Percentiles rank a stretch among this genome's conserved stretches.
These are phyloP conservation scores for Eutrema japonicum DNA, from an alignment of 345 rosid genomes.

Conservation along the genomic window DNA sequence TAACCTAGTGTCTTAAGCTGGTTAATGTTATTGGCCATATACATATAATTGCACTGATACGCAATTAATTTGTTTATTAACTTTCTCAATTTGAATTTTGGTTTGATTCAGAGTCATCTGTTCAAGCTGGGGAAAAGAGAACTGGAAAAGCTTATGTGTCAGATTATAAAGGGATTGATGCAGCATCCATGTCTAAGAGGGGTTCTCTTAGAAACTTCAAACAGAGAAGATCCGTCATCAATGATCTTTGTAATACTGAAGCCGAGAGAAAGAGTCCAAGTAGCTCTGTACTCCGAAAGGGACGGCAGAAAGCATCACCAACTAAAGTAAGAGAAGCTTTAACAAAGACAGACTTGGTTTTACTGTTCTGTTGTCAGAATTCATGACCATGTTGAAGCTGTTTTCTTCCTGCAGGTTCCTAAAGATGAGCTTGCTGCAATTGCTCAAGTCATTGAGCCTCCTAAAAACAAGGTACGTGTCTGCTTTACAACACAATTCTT, in stretches of 20 bases:
- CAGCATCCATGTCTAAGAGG: constrained; percentile 52
- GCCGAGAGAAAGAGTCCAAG: constrained; percentile 48
- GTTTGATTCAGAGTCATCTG: constrained; percentile 56
- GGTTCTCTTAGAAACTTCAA: constrained; percentile 47
- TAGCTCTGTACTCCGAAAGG: constrained; percentile 52
- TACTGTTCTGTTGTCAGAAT: constrained; percentile 36
- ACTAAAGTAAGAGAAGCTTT: constrained; percentile 54
- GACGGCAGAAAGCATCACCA: constrained; percentile 64
- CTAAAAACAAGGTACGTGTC: constrained; percentile 53
- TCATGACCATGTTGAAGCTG: constrained; percentile 43
- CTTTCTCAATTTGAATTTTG: constrained; percentile 29
- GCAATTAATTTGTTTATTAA: constrained; percentile 1
- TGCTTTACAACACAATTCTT: constrained; percentile 20
- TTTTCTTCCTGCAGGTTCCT: constrained; percentile 52
- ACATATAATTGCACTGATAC: background rate
- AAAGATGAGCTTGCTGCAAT: constrained; percentile 52
- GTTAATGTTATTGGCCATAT: constrained; percentile 8
- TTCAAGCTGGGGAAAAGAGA: constrained; percentile 58
- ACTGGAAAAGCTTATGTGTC: constrained; percentile 48
- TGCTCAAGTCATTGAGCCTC: constrained; percentile 50
- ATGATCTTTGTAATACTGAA: constrained; percentile 48
- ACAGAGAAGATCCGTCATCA: constrained; percentile 48
- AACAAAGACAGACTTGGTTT: constrained; percentile 6
- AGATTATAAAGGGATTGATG: constrained; percentile 52
- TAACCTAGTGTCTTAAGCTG: constrained; percentile 24